Evolutionary conservation across 257 asterid genomes (phyloP).

Genomic region (Euphrasia confusa): DNA sequence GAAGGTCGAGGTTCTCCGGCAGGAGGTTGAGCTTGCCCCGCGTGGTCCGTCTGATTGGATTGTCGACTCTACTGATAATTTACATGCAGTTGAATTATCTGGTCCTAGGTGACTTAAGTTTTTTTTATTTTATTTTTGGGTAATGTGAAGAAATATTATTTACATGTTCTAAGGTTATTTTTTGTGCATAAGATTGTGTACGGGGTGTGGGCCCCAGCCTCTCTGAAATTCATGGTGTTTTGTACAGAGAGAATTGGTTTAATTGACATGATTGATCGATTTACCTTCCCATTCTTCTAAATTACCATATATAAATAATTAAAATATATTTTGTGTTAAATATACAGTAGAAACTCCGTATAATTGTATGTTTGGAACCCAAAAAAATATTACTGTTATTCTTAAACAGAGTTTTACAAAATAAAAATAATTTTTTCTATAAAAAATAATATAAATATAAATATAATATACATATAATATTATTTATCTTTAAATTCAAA

Average conservation of each 20-base stretch:
- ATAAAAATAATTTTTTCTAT: too few relatives aligned
- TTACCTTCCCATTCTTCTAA: too few relatives aligned
- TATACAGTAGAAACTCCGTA: too few relatives aligned
- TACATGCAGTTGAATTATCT: conserved; percentile 48
- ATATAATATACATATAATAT: too few relatives aligned
- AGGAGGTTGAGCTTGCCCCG: conserved; percentile 42
- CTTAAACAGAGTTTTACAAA: too few relatives aligned
- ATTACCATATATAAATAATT: too few relatives aligned
- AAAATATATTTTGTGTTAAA: too few relatives aligned
- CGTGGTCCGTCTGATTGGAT: conserved; percentile 46
- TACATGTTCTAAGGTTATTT: background rate
- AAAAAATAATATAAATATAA: too few relatives aligned
- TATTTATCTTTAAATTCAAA: too few relatives aligned
- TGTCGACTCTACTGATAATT: conserved; percentile 41
- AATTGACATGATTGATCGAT: background rate
- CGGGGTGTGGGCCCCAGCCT: conserved; percentile 10
- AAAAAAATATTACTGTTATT: too few relatives aligned
- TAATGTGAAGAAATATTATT: background rate
- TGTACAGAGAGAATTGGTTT: conserved; percentile 19
- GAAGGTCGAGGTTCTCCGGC: conserved; percentile 49
- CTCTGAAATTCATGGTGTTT: conserved; percentile 17
- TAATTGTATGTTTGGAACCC: too few relatives aligned
- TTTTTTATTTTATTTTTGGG: conserved; percentile 6
- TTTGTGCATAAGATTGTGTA: conserved; percentile 17
- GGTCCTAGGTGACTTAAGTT: conserved; percentile 42